Conservation (phyloP, 148 eudicot genomes). For the Talinum fruticosum region DNA sequence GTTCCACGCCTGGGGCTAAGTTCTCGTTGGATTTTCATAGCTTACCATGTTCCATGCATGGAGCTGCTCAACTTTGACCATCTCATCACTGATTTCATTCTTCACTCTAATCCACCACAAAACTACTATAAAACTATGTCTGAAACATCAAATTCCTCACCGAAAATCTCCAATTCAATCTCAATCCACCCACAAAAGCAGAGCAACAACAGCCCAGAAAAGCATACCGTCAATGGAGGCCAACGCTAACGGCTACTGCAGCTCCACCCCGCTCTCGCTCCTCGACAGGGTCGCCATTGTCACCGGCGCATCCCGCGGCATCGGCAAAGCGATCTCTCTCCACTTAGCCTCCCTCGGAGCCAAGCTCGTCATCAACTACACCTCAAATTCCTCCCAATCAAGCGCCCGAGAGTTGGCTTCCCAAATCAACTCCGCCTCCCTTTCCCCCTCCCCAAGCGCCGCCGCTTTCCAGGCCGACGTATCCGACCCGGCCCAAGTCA, state of each 20-base stretch:
- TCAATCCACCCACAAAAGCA: no score
- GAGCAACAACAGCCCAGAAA: no score
- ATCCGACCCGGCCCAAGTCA: constrained; percentile 25
- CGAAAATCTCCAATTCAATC: no score
- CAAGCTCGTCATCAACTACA: constrained; percentile 42
- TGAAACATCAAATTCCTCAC: no score
- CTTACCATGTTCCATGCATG: no score
- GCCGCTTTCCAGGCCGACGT: constrained; percentile 34
- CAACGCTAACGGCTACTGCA: neutral
- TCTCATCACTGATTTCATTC: no score
- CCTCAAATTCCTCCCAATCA: constrained; percentile 33
- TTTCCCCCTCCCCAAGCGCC: constrained; percentile 23
- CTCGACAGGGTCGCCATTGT: constrained; percentile 40
- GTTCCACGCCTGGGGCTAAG: no score
- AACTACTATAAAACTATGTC: no score
- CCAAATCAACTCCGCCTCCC: constrained; percentile 23
- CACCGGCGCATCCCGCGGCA: constrained; percentile 56
- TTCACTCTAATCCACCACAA: no score
- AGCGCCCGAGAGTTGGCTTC: constrained; percentile 26
- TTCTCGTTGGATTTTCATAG: no score
- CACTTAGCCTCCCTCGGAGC: constrained; percentile 52
- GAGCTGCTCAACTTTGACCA: no score
- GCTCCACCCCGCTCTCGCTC: constrained; percentile 21
- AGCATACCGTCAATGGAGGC: constrained; percentile 15
- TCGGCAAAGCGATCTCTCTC: constrained; percentile 39